A percentile compares a stretch with the other conserved stretches of the same genome.
Evolutionary conservation across 2,329 filamentous ascomycete species (phyloP).

Genomic region (Cladosporium velox): DNA sequence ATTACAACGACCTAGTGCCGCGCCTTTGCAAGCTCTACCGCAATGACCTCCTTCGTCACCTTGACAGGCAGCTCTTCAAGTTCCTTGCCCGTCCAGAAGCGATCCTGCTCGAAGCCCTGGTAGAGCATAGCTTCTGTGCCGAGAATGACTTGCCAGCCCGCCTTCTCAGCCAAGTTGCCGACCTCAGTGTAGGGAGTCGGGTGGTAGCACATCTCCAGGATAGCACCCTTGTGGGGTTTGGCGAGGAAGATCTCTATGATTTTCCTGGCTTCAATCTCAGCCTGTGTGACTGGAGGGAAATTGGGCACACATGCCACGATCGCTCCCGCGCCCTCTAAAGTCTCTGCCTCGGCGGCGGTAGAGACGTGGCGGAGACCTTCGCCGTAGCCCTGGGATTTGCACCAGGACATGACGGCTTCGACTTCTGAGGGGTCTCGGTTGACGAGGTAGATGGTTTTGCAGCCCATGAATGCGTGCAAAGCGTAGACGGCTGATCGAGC

Average conservation of each 20-base stretch:
- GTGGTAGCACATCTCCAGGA: slow-evolving; percentile 85
- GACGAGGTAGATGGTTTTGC: slow-evolving; percentile 71
- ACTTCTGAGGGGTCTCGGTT: slow-evolving; percentile 72
- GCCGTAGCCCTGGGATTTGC: slow-evolving; percentile 60
- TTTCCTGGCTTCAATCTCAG: slow-evolving; percentile 62
- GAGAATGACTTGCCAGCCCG: slow-evolving; percentile 72
- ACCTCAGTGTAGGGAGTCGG: slow-evolving; percentile 69
- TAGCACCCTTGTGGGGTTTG: slow-evolving; percentile 62
- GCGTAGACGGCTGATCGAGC: slow-evolving; percentile 78
- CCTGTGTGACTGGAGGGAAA: slow-evolving; percentile 65
- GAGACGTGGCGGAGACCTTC: slow-evolving; percentile 62
- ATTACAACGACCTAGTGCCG: neutral
- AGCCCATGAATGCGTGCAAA: slow-evolving; percentile 68
- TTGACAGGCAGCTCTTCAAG: slow-evolving; percentile 61
- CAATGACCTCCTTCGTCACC: slow-evolving; percentile 58
- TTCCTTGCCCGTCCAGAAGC: slow-evolving; percentile 64
- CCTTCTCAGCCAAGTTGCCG: slow-evolving; percentile 59
- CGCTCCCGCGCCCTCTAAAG: slow-evolving; percentile 62
- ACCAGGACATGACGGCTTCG: slow-evolving; percentile 66
- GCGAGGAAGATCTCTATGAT: slow-evolving; percentile 55
- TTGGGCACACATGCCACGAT: slow-evolving; percentile 77
- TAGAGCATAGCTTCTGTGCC: slow-evolving; percentile 68
- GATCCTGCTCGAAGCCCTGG: slow-evolving; percentile 62
- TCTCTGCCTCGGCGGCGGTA: slow-evolving; percentile 60
- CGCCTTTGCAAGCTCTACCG: slow-evolving; percentile 33